These are phyloP conservation scores for Tolypocladium guangdongense DNA, from an alignment of 2,329 filamentous ascomycete genomes.

Conservation along the genomic window DNA sequence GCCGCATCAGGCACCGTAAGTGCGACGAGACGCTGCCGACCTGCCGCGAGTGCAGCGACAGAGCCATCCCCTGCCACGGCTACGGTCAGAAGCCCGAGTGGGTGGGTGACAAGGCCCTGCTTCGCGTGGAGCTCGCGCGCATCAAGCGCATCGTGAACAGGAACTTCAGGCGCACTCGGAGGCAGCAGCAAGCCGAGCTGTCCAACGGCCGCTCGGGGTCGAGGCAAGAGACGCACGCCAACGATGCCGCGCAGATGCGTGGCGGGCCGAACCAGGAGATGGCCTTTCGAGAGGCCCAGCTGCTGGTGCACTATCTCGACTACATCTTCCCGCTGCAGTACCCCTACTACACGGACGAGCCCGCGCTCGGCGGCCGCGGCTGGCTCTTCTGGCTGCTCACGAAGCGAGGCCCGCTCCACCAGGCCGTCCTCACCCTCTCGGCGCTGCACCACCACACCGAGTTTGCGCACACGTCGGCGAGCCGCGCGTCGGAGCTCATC, in stretches of 20 bases:
- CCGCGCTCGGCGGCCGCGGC: conserved; percentile 13
- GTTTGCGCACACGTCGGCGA: conserved; percentile 7
- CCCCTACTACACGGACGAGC: conserved; percentile 13
- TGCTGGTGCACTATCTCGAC: conserved; percentile 16
- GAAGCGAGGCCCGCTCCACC: conserved; percentile 10
- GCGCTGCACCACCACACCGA: conserved; percentile 15
- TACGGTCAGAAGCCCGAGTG: conserved; percentile 23
- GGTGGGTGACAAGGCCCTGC: conserved; percentile 16
- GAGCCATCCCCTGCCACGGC: conserved; percentile 13
- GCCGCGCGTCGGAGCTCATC: conserved; percentile 10
- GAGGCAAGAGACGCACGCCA: not conserved
- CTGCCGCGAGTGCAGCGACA: conserved; percentile 13
- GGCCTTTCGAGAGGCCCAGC: conserved; percentile 13
- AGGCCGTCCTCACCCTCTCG: conserved; percentile 14
- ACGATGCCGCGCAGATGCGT: not conserved
- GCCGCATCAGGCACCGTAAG: conserved; percentile 16
- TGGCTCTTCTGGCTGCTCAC: conserved; percentile 15
- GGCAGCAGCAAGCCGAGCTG: not conserved
- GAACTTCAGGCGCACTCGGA: conserved; percentile 10
- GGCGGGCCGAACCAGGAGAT: not conserved
- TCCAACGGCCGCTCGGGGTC: not conserved
- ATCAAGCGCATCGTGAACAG: conserved; percentile 14
- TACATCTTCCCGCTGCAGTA: conserved; percentile 17
- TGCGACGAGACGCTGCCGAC: conserved; percentile 14
- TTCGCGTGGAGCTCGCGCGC: conserved; percentile 15